phyloP scores from a whole-genome alignment of 331 rosid genomes.

The Stylosanthes scabra region DNA sequence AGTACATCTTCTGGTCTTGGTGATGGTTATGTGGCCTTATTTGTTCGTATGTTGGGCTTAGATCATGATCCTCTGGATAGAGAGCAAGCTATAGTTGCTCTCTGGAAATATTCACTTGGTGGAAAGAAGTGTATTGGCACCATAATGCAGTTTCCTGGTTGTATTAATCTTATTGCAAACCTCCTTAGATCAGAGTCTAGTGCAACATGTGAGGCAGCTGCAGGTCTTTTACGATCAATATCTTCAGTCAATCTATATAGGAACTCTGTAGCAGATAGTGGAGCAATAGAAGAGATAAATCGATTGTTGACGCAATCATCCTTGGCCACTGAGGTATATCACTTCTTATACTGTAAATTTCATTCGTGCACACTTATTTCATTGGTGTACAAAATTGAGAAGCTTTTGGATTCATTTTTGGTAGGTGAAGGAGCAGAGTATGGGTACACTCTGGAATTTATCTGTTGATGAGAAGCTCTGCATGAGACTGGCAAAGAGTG shows the following conservation, averaged over 20 bases:
- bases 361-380: conserved; percentile 29
- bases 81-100: conserved; percentile 77
- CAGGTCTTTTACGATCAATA: conserved; percentile 79
- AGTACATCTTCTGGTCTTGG: conserved; percentile 52
- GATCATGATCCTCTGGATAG: conserved; percentile 73
- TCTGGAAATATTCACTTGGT: conserved; percentile 91
- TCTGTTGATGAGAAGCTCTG: conserved; percentile 78
- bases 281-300: conserved; percentile 85
- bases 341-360: conserved; percentile 27
- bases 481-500: conserved; percentile 55
- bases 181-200: conserved; percentile 76
- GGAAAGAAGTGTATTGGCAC: conserved; percentile 78
- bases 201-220: conserved; percentile 85
- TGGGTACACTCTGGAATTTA: conserved; percentile 80
- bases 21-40: conserved; percentile 73
- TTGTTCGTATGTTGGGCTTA: conserved; percentile 87
- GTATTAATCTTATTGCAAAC: conserved; percentile 73
- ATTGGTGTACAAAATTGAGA: conserved; percentile 44
- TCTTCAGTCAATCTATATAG: conserved; percentile 72
- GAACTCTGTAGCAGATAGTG: conserved; percentile 75
- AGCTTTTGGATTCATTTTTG: conserved; percentile 32
- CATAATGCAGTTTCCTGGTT: conserved; percentile 86
- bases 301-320: conserved; percentile 66
- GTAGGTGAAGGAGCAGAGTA: conserved; percentile 88
- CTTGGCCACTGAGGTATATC: conserved; percentile 68